phyloP scores from a whole-genome alignment of 1,284 basidiomycete species.

The Ustilago shanxiensis region DNA sequence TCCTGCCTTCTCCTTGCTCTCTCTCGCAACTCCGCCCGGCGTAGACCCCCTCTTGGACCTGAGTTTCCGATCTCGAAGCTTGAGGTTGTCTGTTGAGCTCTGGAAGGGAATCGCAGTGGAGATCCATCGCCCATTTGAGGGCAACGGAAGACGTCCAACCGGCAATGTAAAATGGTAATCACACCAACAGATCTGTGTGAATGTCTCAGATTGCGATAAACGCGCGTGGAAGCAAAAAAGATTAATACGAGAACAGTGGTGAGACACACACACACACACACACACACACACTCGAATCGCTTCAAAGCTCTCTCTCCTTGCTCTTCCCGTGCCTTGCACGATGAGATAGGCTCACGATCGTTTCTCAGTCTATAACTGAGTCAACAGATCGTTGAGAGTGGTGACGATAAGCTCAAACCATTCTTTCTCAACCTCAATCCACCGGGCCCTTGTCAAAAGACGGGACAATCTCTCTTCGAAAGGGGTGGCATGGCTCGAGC shows the following conservation, averaged over 20 bases:
- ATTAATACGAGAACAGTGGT: background rate
- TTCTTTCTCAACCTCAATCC: background rate
- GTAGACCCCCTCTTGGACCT: background rate
- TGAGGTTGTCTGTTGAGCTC: too few relatives aligned
- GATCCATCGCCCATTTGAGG: background rate
- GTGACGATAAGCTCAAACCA: too few relatives aligned
- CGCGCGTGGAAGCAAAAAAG: background rate
- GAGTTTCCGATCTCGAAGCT: too few relatives aligned
- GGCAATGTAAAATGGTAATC: background rate
- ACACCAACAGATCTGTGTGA: background rate
- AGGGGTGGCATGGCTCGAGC: background rate
- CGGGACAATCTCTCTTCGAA: background rate
- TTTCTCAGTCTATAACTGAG: too few relatives aligned
- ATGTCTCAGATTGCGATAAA: background rate
- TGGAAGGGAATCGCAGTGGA: background rate
- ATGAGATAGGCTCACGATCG: too few relatives aligned
- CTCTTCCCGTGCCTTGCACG: too few relatives aligned
- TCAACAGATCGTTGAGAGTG: too few relatives aligned
- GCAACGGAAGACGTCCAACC: background rate
- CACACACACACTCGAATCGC: background rate
- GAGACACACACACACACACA: background rate
- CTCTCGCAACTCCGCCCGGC: background rate
- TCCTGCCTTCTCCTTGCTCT: background rate
- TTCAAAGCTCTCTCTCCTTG: too few relatives aligned
- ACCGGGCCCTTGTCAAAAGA: background rate